Conservation (phyloP, 768 basidiomycete genomes). For the Pulveroboletus frians region DNA sequence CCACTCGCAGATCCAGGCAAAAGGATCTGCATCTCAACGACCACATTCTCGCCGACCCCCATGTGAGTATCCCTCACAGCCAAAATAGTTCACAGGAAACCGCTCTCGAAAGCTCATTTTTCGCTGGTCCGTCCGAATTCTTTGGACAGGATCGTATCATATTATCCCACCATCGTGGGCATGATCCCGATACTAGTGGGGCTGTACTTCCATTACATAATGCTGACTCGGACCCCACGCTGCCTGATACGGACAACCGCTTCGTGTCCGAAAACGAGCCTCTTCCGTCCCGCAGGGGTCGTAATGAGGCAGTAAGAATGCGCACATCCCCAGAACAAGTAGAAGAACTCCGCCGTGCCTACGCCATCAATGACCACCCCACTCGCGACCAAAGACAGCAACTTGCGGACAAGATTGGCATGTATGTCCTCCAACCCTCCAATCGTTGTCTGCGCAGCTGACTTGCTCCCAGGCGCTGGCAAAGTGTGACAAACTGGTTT, state of each 20-base stretch:
- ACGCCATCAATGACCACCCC: conserved; percentile 61
- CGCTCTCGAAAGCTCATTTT: conserved; percentile 28
- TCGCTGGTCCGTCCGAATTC: conserved; percentile 29
- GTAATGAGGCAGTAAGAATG: conserved; percentile 40
- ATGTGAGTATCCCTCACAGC: background rate
- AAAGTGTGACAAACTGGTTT: conserved; percentile 83
- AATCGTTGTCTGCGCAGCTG: conserved; percentile 18
- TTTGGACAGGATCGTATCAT: conserved; percentile 30
- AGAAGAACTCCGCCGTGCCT: conserved; percentile 64
- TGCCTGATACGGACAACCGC: conserved; percentile 49
- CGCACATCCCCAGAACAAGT: conserved; percentile 61
- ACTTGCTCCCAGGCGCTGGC: conserved; percentile 56
- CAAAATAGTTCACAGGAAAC: conserved; percentile 14
- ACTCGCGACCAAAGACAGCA: conserved; percentile 60
- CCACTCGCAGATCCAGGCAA: conserved; percentile 28
- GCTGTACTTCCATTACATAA: conserved; percentile 27
- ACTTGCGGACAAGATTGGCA: conserved; percentile 65
- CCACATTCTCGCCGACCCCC: conserved; percentile 21
- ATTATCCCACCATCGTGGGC: conserved; percentile 31
- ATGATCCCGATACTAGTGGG: conserved; percentile 19
- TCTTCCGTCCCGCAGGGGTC: conserved; percentile 28
- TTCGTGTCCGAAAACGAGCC: conserved; percentile 47
- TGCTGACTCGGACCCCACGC: conserved; percentile 45
- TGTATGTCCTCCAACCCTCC: conserved; percentile 46
- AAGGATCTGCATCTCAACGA: conserved; percentile 31